Conservation (phyloP, 768 basidiomycete genomes). For the Lentinus tigrinus region DNA sequence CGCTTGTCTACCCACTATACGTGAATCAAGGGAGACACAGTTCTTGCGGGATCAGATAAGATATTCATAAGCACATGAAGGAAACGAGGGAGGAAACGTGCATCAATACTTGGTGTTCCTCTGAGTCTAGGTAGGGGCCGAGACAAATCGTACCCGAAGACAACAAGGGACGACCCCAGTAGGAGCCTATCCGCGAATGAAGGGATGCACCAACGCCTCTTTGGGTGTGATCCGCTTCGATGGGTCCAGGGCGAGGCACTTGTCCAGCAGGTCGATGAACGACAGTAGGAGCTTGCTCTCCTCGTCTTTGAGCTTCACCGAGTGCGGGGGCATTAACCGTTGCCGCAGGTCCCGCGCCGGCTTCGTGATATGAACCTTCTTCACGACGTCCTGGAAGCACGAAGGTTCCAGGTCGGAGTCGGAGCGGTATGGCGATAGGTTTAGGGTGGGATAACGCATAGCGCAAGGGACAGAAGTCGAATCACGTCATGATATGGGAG, state of each 20-base stretch:
- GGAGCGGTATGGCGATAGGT: too few relatives aligned
- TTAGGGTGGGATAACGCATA: too few relatives aligned
- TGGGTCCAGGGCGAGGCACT: constrained; percentile 86
- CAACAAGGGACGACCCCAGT: not conserved
- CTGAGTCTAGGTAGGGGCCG: too few relatives aligned
- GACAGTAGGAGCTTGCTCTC: constrained; percentile 75
- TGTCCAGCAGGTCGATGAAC: constrained; percentile 91
- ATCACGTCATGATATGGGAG: not conserved
- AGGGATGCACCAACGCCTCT: constrained; percentile 86
- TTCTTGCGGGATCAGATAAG: too few relatives aligned
- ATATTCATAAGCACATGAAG: too few relatives aligned
- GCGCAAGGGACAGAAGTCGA: too few relatives aligned
- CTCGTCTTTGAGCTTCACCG: constrained; percentile 82
- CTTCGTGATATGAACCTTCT: constrained; percentile 81
- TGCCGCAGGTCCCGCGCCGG: constrained; percentile 78
- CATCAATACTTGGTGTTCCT: too few relatives aligned
- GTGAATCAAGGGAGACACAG: too few relatives aligned
- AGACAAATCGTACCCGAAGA: not conserved
- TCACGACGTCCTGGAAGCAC: constrained; percentile 65
- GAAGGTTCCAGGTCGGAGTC: not conserved
- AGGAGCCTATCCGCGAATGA: constrained; percentile 56
- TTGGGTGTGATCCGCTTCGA: constrained; percentile 83
- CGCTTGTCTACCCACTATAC: too few relatives aligned
- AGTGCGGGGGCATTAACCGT: constrained; percentile 76
- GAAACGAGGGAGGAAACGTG: too few relatives aligned